phyloP scores from a whole-genome alignment of 306 rosid genomes.

The Hylodesmum podocarpum region DNA sequence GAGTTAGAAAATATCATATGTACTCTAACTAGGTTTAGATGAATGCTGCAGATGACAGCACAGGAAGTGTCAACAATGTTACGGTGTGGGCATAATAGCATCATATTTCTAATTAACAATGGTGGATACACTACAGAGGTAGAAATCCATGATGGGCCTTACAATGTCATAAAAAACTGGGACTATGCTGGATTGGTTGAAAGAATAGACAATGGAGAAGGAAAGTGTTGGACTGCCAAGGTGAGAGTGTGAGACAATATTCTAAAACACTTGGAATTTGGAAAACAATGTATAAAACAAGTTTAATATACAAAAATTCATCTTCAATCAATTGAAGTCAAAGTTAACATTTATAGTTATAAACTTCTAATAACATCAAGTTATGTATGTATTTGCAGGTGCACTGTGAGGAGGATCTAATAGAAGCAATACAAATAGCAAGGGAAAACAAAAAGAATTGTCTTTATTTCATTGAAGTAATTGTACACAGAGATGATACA shows the following conservation, averaged over 20 bases:
- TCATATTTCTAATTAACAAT: slow-evolving; percentile 23
- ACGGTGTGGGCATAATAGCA: not conserved
- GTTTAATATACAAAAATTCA: not conserved
- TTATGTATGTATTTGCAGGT: not conserved
- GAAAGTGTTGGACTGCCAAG: slow-evolving; percentile 30
- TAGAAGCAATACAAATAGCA: not conserved
- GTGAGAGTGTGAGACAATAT: slow-evolving; percentile 28
- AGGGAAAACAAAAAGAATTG: slow-evolving; percentile 11
- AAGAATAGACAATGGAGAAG: slow-evolving; percentile 28
- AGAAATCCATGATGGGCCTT: slow-evolving; percentile 27
- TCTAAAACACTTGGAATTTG: not conserved
- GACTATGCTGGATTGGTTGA: slow-evolving; percentile 25
- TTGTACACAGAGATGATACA: slow-evolving; percentile 23
- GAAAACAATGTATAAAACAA: not conserved
- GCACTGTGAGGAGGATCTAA: slow-evolving; percentile 29
- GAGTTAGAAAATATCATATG: not conserved
- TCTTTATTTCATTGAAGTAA: slow-evolving; percentile 29
- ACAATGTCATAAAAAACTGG: slow-evolving; percentile 30
- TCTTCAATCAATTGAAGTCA: not conserved
- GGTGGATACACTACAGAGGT: slow-evolving; percentile 24
- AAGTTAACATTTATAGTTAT: not conserved
- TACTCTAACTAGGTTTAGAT: not conserved
- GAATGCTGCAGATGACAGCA: not conserved
- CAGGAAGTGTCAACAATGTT: slow-evolving; percentile 29
- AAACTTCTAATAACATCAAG: not conserved